Evolutionary conservation across 2,329 filamentous ascomycete species (phyloP), one percentile per base, ranked within the genome.

Genomic region (Aspergillus floridensis): DNA sequence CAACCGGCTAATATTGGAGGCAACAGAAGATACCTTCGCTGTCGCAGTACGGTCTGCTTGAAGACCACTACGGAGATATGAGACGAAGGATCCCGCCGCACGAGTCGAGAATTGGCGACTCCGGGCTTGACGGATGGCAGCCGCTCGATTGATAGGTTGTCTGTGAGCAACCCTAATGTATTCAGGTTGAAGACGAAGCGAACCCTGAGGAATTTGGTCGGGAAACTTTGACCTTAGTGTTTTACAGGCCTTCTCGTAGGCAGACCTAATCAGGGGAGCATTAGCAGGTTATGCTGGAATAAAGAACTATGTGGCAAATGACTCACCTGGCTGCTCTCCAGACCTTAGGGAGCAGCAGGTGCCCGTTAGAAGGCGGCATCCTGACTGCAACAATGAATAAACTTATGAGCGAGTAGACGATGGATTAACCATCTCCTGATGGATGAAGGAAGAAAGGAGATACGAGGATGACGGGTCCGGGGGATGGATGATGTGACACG

Each of bases 51-150:
- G 80, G 53, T 84, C 80, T 46, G 79, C 80, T 69, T 75, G 79
- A 59, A 69, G 67, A 60, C 66, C 77, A 57, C 68, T 60, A 31
- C 76, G 73, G 54, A 81, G 70, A 48, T 80, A 76, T 4, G 83
- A 81, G 52, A 83, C 81, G 71, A 86, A 85, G 63, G 76, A 78
- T 59, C 72, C 63, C 46, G 72, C 66, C 26, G 73, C 72, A 58
- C 81, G 80, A 32, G 86, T 88, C 31, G 83, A 86, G 73, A 86
- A 88, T 77, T 83, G 85, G 63, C 86, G 81, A 66, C 84, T 85
- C 63, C 87, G 86, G 66, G 78, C 80, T 72, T 90, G 88, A 63
- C 84, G 84, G 63, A 90, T 83, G 55, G 81, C 81, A 50, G 86
- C 86, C 60, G 83, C 78, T 46, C 84, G 85, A 69, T 86, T 86